These are phyloP conservation scores for Eutrema salsugineum DNA, from an alignment of 441 rosid species.

Conservation along the genomic window DNA sequence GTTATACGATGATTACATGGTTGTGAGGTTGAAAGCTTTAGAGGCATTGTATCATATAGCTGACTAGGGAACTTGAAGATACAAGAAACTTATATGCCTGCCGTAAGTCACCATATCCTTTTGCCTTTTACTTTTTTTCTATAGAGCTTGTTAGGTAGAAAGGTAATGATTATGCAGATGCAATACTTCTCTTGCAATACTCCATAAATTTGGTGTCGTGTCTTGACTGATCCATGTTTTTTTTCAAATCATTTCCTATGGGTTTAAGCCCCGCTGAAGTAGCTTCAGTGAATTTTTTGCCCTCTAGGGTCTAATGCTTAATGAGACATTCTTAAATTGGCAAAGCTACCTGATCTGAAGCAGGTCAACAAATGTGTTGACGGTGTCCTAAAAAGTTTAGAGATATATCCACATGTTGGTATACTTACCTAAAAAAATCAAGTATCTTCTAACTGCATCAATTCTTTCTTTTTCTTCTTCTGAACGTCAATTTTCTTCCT, in stretches of 20 bases:
- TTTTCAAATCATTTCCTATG: not conserved
- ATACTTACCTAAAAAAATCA: slow-evolving; percentile 11
- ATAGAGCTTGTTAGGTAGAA: not conserved
- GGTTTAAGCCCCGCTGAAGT: not conserved
- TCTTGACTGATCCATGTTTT: not conserved
- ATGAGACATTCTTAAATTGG: slow-evolving; percentile 45
- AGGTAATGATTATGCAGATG: not conserved
- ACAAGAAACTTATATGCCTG: slow-evolving; percentile 67
- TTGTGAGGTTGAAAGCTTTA: slow-evolving; percentile 77
- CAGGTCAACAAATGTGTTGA: slow-evolving; percentile 53
- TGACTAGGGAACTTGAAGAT: slow-evolving; percentile 46
- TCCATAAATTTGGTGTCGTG: not conserved
- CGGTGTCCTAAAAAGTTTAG: slow-evolving; percentile 64
- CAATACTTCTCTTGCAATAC: not conserved
- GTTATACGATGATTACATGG: slow-evolving; percentile 77
- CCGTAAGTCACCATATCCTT: slow-evolving; percentile 42
- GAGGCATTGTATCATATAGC: slow-evolving; percentile 73
- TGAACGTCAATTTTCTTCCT: slow-evolving; percentile 13
- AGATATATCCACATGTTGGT: slow-evolving; percentile 71
- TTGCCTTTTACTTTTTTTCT: not conserved
- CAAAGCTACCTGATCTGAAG: slow-evolving; percentile 46
- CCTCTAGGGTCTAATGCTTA: not conserved
- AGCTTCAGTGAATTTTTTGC: not conserved
- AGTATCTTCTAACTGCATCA: slow-evolving; percentile 10
- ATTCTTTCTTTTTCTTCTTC: not conserved